A percentile compares a stretch with the other conserved stretches of the same genome.
Conservation (phyloP, 2,329 filamentous ascomycete genomes). For the Fusarium foetens region DNA sequence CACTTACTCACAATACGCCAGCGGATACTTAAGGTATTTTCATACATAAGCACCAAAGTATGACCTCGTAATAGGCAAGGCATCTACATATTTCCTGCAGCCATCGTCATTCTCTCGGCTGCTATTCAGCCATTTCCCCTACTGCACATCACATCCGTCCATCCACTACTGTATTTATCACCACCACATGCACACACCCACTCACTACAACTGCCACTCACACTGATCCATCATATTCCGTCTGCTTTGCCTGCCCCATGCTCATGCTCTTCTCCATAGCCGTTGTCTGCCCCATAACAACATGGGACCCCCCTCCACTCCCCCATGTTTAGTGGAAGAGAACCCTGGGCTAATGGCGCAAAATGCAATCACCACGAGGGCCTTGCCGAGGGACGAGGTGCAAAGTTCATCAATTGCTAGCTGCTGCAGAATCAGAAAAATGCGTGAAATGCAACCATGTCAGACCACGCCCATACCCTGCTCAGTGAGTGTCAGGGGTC, state of each 20-base stretch:
- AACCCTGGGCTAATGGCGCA: slow-evolving; percentile 27
- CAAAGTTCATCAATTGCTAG: background rate
- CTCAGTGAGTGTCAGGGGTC: slow-evolving; percentile 30
- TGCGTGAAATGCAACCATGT: slow-evolving; percentile 42
- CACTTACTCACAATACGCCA: background rate
- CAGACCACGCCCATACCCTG: slow-evolving; percentile 35
- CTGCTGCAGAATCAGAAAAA: background rate
- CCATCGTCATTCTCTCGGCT: slow-evolving; percentile 17
- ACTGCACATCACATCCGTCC: slow-evolving; percentile 4
- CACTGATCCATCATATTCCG: slow-evolving; percentile 26
- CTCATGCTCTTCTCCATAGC: slow-evolving; percentile 15
- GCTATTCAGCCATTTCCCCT: slow-evolving; percentile 12
- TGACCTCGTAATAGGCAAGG: slow-evolving; percentile 14
- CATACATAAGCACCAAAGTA: slow-evolving; percentile 10
- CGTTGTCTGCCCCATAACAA: slow-evolving; percentile 25
- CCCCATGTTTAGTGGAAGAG: slow-evolving; percentile 17
- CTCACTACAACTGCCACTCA: slow-evolving; percentile 9
- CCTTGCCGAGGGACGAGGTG: slow-evolving; percentile 22
- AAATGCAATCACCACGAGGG: slow-evolving; percentile 24
- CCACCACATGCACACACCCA: slow-evolving; percentile 2
- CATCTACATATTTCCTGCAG: background rate
- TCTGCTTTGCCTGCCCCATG: slow-evolving; percentile 30
- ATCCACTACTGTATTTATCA: slow-evolving; percentile 16
- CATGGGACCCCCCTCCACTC: slow-evolving; percentile 17
- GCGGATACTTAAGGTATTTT: background rate